Base-by-base conservation (phyloP, 169 alveolate genomes). In the Prorocentrum cordatum region DNA sequence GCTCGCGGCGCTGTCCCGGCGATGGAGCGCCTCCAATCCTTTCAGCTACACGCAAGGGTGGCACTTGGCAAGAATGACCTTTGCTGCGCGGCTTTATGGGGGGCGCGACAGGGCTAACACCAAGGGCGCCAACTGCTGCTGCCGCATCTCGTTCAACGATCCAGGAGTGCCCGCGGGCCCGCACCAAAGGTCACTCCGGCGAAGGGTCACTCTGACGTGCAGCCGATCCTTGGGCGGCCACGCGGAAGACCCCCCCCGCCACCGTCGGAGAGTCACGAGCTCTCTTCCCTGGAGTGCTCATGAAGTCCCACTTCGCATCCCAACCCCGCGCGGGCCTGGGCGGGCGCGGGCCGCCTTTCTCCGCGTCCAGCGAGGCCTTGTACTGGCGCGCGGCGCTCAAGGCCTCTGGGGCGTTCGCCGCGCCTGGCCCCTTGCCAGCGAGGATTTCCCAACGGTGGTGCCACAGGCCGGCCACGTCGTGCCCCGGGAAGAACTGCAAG, bases 331-430 rank as follows among this genome's bases (percentile, higher is more conserved):
- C 22, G 0, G 14, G 50, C 29, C 22, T 64, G 29, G 85, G n/a
- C n/a, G n/a, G 71, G 58, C 70, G 32, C 16, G 70, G 85, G 71
- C 54, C 54, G 29, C 85, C 85, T 36, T 73, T 73, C 29, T 73
- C 85, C 71, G 54, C 85, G 54, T 73, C 85, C 71, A 73, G 24
- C 14, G 85, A 73, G 20, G 47, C 31, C 14, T 29, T 29, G 18
- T 73, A 73, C 20, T 33, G 58, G 0, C 58, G 38, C 3, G 85
- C 85, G 20, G n/a, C 38, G 38, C 24, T 14, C 35, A 68, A 16
- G 18, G 71, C 85, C 16, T 31, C 38, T 1, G 24, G 10, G 4
- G 71, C 47, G 1, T 12, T 18, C 3, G 85, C 85, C 3, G 73
- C 73, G 33, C 0, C 2, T 0, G 73, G 73, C 32, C 71, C 85